These are phyloP conservation scores for Aureobasidium sp. DNA, from an alignment of 2,329 filamentous ascomycete genomes.

Conservation along the genomic window DNA sequence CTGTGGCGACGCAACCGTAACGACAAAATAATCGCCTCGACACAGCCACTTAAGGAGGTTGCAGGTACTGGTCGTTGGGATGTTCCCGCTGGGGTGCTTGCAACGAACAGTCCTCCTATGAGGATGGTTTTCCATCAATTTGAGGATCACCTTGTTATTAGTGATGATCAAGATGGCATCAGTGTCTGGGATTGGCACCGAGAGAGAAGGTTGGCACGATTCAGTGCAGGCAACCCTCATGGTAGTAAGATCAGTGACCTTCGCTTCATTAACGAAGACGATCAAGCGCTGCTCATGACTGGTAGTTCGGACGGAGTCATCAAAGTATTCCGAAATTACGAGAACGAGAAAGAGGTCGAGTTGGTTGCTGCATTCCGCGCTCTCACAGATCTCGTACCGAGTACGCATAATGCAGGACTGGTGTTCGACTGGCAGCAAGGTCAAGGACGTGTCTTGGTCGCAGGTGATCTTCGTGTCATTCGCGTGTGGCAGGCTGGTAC, in stretches of 20 bases:
- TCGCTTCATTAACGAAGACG: slow-evolving; percentile 97
- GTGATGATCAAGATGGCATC: slow-evolving; percentile 86
- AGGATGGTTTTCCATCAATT: slow-evolving; percentile 98
- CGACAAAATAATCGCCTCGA: slow-evolving; percentile 83
- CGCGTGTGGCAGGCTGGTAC: slow-evolving; percentile 92
- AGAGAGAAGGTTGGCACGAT: slow-evolving; percentile 66
- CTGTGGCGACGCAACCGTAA: slow-evolving; percentile 90
- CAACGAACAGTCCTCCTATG: slow-evolving; percentile 80
- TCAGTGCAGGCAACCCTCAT: slow-evolving; percentile 88
- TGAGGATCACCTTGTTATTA: slow-evolving; percentile 88
- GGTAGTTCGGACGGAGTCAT: slow-evolving; percentile 93
- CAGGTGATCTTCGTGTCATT: slow-evolving; percentile 91
- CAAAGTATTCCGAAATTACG: slow-evolving; percentile 88
- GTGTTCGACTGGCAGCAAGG: slow-evolving; percentile 99
- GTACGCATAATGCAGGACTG: slow-evolving; percentile 78
- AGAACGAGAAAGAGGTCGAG: slow-evolving; percentile 67
- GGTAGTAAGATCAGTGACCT: slow-evolving; percentile 91
- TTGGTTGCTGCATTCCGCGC: slow-evolving; percentile 88
- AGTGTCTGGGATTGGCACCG: slow-evolving; percentile 87
- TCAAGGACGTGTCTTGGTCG: slow-evolving; percentile 89
- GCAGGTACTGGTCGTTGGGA: slow-evolving; percentile 85
- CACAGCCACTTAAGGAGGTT: slow-evolving; percentile 85
- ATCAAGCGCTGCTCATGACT: slow-evolving; percentile 88
- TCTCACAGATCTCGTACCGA: slow-evolving; percentile 86
- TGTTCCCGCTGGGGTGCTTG: slow-evolving; percentile 71